Conservation (phyloP, 1,284 basidiomycete species). For the Exobasidium rhododendri region DNA sequence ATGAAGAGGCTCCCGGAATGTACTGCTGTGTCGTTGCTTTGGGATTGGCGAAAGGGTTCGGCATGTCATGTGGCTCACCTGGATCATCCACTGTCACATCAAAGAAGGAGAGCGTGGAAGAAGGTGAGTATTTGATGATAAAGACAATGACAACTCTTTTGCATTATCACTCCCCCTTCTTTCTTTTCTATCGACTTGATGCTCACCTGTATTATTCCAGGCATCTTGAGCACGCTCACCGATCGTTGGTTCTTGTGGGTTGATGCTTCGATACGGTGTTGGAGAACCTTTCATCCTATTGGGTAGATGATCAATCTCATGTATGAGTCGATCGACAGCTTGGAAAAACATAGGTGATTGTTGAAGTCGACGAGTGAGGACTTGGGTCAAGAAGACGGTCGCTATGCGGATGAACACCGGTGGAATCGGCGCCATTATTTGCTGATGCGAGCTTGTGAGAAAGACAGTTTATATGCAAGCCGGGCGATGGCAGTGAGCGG, state of each 20-base stretch:
- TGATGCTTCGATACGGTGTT: slow-evolving; percentile 18
- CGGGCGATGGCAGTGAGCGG: too few species aligned
- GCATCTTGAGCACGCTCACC: slow-evolving; percentile 36
- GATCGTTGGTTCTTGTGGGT: slow-evolving; percentile 33
- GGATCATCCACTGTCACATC: slow-evolving; percentile 16
- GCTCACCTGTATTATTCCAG: slow-evolving; percentile 7
- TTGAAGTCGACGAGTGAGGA: slow-evolving; percentile 33
- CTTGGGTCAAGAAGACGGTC: slow-evolving; percentile 32
- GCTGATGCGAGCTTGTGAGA: too few species aligned
- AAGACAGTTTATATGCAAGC: too few species aligned
- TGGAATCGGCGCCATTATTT: slow-evolving; percentile 35
- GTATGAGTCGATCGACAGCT: slow-evolving; percentile 39
- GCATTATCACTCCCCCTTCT: background rate
- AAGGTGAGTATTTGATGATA: background rate
- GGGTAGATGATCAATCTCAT: slow-evolving; percentile 43
- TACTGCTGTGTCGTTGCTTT: background rate
- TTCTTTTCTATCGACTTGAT: background rate
- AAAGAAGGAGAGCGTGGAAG: slow-evolving; percentile 1
- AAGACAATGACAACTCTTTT: too few species aligned
- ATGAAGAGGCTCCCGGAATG: background rate
- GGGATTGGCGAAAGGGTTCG: slow-evolving; percentile 26
- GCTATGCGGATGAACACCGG: slow-evolving; percentile 37
- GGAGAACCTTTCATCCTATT: slow-evolving; percentile 34
- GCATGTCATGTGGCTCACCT: slow-evolving; percentile 40
- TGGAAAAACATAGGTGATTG: slow-evolving; percentile 39